These are phyloP conservation scores for Chlorella ohadii DNA, from an alignment of 139 green algal species.

Conservation along the genomic window DNA sequence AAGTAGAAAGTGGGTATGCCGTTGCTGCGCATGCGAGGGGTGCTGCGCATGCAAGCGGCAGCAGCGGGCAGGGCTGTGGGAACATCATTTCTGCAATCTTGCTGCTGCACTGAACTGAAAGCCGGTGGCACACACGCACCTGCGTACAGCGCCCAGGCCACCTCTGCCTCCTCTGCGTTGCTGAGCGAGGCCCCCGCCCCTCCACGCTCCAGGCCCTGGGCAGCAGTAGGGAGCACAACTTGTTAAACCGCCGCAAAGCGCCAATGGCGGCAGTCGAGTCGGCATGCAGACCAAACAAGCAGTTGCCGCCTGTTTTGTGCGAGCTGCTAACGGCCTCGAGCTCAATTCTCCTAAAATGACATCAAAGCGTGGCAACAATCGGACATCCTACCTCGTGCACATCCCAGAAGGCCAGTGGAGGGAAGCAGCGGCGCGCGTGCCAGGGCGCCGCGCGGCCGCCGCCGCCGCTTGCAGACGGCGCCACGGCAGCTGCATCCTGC, in stretches of 20 bases:
- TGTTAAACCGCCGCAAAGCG: too few species aligned
- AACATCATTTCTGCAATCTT: too few species aligned
- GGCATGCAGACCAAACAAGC: too few species aligned
- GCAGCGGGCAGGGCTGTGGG: too few species aligned
- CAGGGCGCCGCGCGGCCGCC: slow-evolving; percentile 48
- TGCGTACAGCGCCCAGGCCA: slow-evolving; percentile 41
- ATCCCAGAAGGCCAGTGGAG: slow-evolving; percentile 53
- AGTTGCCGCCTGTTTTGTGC: too few species aligned
- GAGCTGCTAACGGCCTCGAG: too few species aligned
- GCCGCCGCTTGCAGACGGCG: slow-evolving; percentile 11
- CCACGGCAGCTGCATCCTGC: slow-evolving; percentile 49
- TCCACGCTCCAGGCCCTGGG: slow-evolving; percentile 58
- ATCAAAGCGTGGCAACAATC: too few species aligned
- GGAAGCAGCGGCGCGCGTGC: slow-evolving; percentile 47
- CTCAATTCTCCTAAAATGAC: too few species aligned
- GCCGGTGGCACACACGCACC: slow-evolving; percentile 38
- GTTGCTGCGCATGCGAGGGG: too few species aligned
- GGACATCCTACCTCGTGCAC: neutral
- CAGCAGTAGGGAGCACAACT: too few species aligned
- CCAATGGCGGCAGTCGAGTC: too few species aligned
- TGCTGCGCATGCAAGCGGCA: neutral
- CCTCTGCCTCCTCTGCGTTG: slow-evolving; percentile 46
- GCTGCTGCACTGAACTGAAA: too few species aligned
- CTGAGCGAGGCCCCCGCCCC: slow-evolving; percentile 55
- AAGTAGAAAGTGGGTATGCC: neutral